Evolutionary conservation across 2,329 filamentous ascomycete species (phyloP).

Genomic region (Verruconis gallopava): DNA sequence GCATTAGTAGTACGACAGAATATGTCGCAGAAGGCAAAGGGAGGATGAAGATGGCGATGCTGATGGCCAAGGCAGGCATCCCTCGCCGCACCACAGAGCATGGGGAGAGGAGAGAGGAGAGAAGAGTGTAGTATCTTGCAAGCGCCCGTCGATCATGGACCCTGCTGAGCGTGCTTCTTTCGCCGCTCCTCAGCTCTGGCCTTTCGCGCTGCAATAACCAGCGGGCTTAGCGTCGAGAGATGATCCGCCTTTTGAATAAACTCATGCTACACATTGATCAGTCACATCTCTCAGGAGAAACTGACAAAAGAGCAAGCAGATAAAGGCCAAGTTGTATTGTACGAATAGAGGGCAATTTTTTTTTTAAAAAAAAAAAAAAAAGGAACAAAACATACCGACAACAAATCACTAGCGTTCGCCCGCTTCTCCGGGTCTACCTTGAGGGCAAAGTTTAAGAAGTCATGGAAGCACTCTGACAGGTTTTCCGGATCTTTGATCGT

Average conservation of each 20-base stretch:
- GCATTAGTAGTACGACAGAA: no score
- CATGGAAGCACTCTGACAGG: constrained; percentile 67
- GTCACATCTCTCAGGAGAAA: constrained; percentile 8
- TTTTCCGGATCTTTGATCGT: constrained; percentile 86
- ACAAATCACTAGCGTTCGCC: constrained; percentile 83
- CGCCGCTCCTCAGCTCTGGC: constrained; percentile 65
- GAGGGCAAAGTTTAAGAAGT: constrained; percentile 84
- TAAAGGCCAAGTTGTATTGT: no score
- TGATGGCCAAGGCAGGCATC: no score
- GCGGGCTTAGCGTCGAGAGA: constrained; percentile 60
- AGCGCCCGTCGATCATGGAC: not conserved
- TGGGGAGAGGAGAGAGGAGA: no score
- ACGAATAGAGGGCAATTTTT: no score
- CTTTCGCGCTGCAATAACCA: constrained; percentile 74
- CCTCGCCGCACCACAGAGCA: no score
- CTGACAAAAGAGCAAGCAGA: constrained; percentile 7
- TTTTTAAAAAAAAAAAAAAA: no score
- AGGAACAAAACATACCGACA: constrained; percentile 55
- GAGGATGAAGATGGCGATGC: no score
- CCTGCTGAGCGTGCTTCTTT: constrained; percentile 28
- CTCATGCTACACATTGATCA: constrained; percentile 23
- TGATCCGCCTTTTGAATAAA: constrained; percentile 41
- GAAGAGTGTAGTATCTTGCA: constrained; percentile 12
- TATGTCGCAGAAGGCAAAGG: no score
- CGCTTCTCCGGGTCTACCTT: constrained; percentile 97